A percentile compares a stretch with the other conserved stretches of the same genome.
phyloP scores from a whole-genome alignment of 768 basidiomycete species.

The Phaeolepiota aurea region DNA sequence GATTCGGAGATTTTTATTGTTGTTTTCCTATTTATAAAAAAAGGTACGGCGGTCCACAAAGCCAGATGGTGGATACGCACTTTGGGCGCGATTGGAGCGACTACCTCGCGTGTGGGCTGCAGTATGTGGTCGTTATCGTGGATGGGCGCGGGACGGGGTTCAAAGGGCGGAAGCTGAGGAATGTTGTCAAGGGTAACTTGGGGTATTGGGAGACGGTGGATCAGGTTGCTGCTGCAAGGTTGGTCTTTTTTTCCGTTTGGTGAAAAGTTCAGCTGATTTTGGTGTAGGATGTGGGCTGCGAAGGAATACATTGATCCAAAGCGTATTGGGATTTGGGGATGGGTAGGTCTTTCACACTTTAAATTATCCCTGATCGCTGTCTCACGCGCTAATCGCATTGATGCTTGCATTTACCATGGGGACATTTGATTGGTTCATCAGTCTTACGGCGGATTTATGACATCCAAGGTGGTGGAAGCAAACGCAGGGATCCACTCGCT shows the following conservation, averaged over 20 bases:
- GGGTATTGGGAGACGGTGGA: slow-evolving; percentile 87
- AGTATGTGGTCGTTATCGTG: slow-evolving; percentile 81
- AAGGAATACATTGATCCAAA: slow-evolving; percentile 84
- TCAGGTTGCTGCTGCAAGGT: slow-evolving; percentile 86
- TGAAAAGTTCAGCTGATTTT: slow-evolving; percentile 22
- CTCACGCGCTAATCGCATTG: background rate
- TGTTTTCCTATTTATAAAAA: too few relatives aligned
- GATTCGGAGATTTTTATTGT: background rate
- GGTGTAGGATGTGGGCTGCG: slow-evolving; percentile 72
- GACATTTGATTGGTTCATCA: slow-evolving; percentile 22
- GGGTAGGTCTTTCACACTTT: slow-evolving; percentile 59
- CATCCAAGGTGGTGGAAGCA: slow-evolving; percentile 86
- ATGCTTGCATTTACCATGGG: background rate
- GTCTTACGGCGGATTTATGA: slow-evolving; percentile 98
- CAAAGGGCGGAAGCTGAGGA: slow-evolving; percentile 78
- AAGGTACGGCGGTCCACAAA: slow-evolving; percentile 87
- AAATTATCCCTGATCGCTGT: background rate
- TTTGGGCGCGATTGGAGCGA: slow-evolving; percentile 81
- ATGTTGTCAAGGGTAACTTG: slow-evolving; percentile 81
- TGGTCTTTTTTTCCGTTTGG: slow-evolving; percentile 15
- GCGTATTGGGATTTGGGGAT: slow-evolving; percentile 95
- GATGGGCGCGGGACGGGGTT: slow-evolving; percentile 94
- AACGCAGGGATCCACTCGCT: slow-evolving; percentile 84
- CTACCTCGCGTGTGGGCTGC: slow-evolving; percentile 71
- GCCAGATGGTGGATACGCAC: slow-evolving; percentile 64